Conservation (phyloP, 1,139 yeast genomes). For the Lodderomyces theae region DNA sequence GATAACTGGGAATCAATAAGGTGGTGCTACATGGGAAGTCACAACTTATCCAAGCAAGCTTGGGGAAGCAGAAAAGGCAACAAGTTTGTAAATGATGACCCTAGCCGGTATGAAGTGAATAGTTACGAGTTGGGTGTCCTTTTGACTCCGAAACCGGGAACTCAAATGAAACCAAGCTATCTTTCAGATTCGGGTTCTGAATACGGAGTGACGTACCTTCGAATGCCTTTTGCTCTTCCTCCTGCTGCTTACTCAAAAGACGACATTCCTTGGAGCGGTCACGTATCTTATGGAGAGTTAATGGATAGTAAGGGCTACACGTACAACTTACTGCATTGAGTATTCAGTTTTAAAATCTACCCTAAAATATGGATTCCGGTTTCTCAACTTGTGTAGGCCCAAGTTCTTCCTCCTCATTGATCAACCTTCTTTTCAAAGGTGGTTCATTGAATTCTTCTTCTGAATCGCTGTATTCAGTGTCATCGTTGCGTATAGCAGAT, state of each 20-base stretch:
- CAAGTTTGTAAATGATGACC: slow-evolving; percentile 16
- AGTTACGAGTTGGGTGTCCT: slow-evolving; percentile 63
- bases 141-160: slow-evolving; percentile 21
- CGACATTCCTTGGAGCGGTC: slow-evolving; percentile 53
- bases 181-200: slow-evolving; percentile 30
- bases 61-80: slow-evolving; percentile 54
- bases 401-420: slow-evolving; percentile 19
- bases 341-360: too few relatives aligned
- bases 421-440: slow-evolving; percentile 10
- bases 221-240: slow-evolving; percentile 57
- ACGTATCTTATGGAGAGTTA: slow-evolving; percentile 20
- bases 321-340: slow-evolving; percentile 13
- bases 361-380: slow-evolving; percentile 36
- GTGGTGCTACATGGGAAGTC: slow-evolving; percentile 68
- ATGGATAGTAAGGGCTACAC: slow-evolving; percentile 22
- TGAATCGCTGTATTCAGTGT: slow-evolving; percentile 26
- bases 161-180: slow-evolving; percentile 35
- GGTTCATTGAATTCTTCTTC: slow-evolving; percentile 14
- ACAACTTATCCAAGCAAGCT: slow-evolving; percentile 64
- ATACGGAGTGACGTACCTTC: slow-evolving; percentile 26
- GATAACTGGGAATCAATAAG: slow-evolving; percentile 49
- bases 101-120: slow-evolving; percentile 25
- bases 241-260: slow-evolving; percentile 32
- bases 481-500: slow-evolving; percentile 14
- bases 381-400: slow-evolving; percentile 39